Percentiles rank a stretch among this genome's conserved stretches.
These are phyloP conservation scores for Aspergillus sp. DNA, from an alignment of 2,329 filamentous ascomycete genomes.

Conservation along the genomic window DNA sequence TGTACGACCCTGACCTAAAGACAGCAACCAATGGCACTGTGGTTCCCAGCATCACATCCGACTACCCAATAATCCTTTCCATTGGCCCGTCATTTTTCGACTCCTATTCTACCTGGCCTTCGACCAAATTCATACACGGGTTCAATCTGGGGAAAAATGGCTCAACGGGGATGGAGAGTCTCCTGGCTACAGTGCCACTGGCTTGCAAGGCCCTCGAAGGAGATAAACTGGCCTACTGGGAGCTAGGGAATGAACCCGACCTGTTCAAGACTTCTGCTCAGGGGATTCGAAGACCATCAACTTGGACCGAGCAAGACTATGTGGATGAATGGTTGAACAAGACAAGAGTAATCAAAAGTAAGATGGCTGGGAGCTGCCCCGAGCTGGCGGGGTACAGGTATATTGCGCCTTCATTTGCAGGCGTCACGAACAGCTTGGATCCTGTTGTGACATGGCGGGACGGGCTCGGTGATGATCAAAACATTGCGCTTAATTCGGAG, in stretches of 20 bases:
- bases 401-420: conserved; percentile 57
- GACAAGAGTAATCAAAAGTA: conserved; percentile 44
- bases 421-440: conserved; percentile 48
- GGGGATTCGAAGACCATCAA: conserved; percentile 46
- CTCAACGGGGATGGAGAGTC: conserved; percentile 46
- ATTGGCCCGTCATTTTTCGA: conserved; percentile 62
- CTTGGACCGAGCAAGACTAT: conserved; percentile 53
- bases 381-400: conserved; percentile 48
- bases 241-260: conserved; percentile 63
- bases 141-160: conserved; percentile 57
- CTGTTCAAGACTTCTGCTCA: conserved; percentile 52
- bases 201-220: conserved; percentile 53
- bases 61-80: conserved; percentile 58
- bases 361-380: conserved; percentile 48
- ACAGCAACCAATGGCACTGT: conserved; percentile 51
- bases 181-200: conserved; percentile 52
- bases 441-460: conserved; percentile 48
- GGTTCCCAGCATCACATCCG: conserved; percentile 45
- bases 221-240: conserved; percentile 53
- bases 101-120: conserved; percentile 55
- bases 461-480: conserved; percentile 47
- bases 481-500: conserved; percentile 52
- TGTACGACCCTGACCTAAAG: conserved; percentile 52
- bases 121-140: conserved; percentile 55
- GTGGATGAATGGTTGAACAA: conserved; percentile 56